Evolutionary conservation across 257 asterid species (phyloP).

Genomic region (Haberlea rhodopensis): DNA sequence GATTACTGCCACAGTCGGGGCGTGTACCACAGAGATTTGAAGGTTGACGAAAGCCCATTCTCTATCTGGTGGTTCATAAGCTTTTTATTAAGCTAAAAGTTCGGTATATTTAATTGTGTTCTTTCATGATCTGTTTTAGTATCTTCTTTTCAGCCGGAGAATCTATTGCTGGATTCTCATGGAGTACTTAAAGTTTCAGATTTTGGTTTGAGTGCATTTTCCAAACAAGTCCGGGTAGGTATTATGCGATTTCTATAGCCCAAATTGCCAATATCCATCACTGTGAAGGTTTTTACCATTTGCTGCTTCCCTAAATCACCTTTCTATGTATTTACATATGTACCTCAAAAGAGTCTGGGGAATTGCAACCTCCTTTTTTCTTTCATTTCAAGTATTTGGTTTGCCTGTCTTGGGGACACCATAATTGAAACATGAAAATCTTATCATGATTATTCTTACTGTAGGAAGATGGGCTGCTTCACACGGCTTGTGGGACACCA

Average conservation of each 20-base stretch:
- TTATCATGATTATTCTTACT: slow-evolving; percentile 25
- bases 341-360: not conserved
- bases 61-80: slow-evolving; percentile 7
- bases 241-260: slow-evolving; percentile 17
- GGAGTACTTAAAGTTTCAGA: slow-evolving; percentile 76
- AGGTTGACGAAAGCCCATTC: slow-evolving; percentile 35
- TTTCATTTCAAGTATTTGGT: not conserved
- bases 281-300: not conserved
- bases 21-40: slow-evolving; percentile 77
- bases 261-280: slow-evolving; percentile 6
- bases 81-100: slow-evolving; percentile 7
- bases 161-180: slow-evolving; percentile 63
- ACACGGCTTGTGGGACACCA: slow-evolving; percentile 87
- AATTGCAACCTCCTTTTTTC: not conserved
- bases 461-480: slow-evolving; percentile 79
- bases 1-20: slow-evolving; percentile 94
- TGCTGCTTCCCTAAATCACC: not conserved
- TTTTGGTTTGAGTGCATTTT: slow-evolving; percentile 77
- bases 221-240: slow-evolving; percentile 70
- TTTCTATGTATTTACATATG: not conserved
- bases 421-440: slow-evolving; percentile 7
- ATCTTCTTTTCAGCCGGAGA: slow-evolving; percentile 66
- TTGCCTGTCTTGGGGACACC: not conserved
- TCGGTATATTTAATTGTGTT: slow-evolving; percentile 1
- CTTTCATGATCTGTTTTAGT: slow-evolving; percentile 1